phyloP scores from a whole-genome alignment of 2,329 filamentous ascomycete genomes.

The Ascochyta fabae region DNA sequence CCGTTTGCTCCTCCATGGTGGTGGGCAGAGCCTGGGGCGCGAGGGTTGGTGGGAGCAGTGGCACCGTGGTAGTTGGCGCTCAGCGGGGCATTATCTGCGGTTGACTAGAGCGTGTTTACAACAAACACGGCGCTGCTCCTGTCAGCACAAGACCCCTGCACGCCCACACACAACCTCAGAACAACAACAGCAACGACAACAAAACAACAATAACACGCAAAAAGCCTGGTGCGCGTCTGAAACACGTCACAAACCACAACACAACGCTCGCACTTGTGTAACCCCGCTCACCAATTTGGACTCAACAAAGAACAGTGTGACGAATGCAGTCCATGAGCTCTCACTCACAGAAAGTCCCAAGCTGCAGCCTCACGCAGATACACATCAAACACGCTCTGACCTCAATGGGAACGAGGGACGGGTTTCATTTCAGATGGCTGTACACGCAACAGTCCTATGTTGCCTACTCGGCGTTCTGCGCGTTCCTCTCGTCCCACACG shows the following conservation, averaged over 20 bases:
- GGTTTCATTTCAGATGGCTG: conserved; percentile 1
- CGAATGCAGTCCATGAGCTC: neutral
- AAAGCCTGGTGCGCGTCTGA: conserved; percentile 6
- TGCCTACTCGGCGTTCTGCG: conserved; percentile 68
- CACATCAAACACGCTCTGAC: neutral
- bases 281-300: conserved; percentile 1
- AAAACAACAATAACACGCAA: neutral
- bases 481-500: conserved; percentile 78
- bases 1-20: conserved; percentile 64
- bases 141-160: neutral
- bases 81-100: conserved; percentile 13
- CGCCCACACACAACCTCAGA: neutral
- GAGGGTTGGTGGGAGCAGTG: neutral
- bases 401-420: conserved; percentile 2
- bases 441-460: too few species aligned
- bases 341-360: too few species aligned
- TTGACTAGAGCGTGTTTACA: conserved; percentile 3
- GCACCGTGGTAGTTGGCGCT: neutral
- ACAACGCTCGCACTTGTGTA: conserved; percentile 8
- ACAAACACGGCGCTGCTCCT: conserved; percentile 1
- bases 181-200: neutral
- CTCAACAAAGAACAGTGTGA: conserved; percentile 2
- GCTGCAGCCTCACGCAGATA: too few species aligned
- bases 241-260: conserved; percentile 10
- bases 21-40: neutral